These are phyloP conservation scores for Collybiopsis confluens DNA, from an alignment of 768 basidiomycete species.

Conservation along the genomic window DNA sequence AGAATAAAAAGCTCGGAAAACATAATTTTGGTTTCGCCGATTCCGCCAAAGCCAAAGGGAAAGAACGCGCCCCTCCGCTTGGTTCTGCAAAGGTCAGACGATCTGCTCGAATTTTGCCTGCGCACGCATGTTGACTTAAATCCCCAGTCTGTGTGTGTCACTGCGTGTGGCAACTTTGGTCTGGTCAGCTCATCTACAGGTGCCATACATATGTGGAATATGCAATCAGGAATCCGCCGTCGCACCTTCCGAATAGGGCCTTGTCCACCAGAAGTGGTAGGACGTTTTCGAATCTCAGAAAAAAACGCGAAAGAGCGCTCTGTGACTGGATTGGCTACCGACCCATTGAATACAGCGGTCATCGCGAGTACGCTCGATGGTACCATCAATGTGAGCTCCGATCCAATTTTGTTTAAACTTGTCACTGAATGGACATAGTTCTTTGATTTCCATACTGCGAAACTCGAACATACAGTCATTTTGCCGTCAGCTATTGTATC, in stretches of 20 bases:
- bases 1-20: constrained; percentile 8
- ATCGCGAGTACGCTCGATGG: constrained; percentile 89
- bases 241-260: constrained; percentile 70
- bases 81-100: constrained; percentile 68
- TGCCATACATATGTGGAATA: constrained; percentile 87
- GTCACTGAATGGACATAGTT: constrained; percentile 50
- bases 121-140: neutral
- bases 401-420: neutral
- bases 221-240: constrained; percentile 89
- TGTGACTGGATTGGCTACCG: constrained; percentile 81
- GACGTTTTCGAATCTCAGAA: constrained; percentile 35
- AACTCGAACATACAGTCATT: constrained; percentile 61
- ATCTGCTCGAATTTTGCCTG: no score
- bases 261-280: constrained; percentile 51
- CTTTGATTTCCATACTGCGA: constrained; percentile 91
- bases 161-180: constrained; percentile 95
- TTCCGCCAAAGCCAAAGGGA: constrained; percentile 42
- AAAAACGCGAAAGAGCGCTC: constrained; percentile 45
- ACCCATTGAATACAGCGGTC: constrained; percentile 76
- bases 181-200: constrained; percentile 80
- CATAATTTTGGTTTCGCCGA: constrained; percentile 52
- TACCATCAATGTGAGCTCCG: constrained; percentile 67
- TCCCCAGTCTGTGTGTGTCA: constrained; percentile 74
- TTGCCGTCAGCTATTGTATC: constrained; percentile 69
- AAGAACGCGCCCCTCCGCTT: constrained; percentile 32